Base-by-base conservation (phyloP, 2,329 filamentous ascomycete species). In the Xylaria digitata region DNA sequence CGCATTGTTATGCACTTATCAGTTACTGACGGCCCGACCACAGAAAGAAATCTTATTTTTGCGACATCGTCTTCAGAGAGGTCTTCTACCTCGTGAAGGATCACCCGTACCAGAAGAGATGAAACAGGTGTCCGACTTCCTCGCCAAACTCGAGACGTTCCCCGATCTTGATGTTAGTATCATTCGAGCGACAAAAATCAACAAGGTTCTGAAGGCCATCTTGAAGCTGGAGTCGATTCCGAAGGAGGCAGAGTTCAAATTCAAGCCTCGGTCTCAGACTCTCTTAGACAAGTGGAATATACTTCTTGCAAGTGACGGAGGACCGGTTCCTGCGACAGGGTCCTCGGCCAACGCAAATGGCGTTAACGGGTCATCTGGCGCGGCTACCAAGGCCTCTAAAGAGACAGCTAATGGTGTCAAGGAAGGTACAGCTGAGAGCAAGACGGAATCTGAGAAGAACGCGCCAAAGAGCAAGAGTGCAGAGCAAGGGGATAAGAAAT, bases 131-230 rank as follows among this genome's bases (percentile, higher is more conserved):
- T 90, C 90, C 4, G 90, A 92, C 19, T 93, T 90, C 75, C 84
- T 96, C 64, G 86, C 85, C 34, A 93, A 96, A 79, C 87, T 99
- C 6, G 96, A 99, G 81, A 87, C 85, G 7, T 90, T 84, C 78
- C 82, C 88, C 1, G 92, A 97, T 71, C 87, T 98, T 4, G 95
- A 98, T 78, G 93, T 92, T 34, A 89, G 89, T 71, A 96, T 97
- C 74, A 97, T 98, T 75, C 89, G 92, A 70, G 85, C 83, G 15
- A 99, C 96, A 69, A 99, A 98, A 86, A 97, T 99, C 80, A 95
- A 98, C 88, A 99, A 99, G 83, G 95, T 99, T 11, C 86, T 99
- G 64, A 97, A 96, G 83, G 94, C 91, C 4, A 96, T 99, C 72
- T 84, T 97, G 75, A 97, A 97, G 83, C 85, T 99, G 8, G 87